A percentile compares a stretch with the other conserved stretches of the same genome.
Evolutionary conservation across 768 basidiomycete species (phyloP).

Genomic region (Leccinum ochraceum): DNA sequence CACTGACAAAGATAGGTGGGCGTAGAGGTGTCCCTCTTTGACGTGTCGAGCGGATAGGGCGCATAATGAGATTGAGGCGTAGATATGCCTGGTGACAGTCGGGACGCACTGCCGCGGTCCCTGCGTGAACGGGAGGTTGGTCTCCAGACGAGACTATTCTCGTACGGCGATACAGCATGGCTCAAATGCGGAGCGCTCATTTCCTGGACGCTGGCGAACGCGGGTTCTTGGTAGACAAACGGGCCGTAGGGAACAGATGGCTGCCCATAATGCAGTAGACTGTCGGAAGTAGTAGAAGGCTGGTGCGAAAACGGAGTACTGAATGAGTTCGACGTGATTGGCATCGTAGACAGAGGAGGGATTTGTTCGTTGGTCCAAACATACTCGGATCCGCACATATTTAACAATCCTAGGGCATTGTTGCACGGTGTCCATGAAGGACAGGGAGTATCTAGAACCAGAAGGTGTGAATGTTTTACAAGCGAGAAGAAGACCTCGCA

Average conservation of each 20-base stretch:
- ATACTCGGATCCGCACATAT: too few relatives aligned
- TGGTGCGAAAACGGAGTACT: not conserved
- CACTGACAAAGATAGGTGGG: conserved; percentile 13
- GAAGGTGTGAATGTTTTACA: too few relatives aligned
- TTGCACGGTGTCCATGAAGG: too few relatives aligned
- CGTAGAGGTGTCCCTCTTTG: not conserved
- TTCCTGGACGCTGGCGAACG: not conserved
- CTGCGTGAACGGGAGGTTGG: not conserved
- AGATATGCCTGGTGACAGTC: not conserved
- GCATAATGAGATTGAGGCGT: not conserved
- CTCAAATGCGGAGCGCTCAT: too few relatives aligned
- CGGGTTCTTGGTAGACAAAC: not conserved
- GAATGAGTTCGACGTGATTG: not conserved
- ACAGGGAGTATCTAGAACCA: too few relatives aligned
- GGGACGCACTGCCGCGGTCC: not conserved
- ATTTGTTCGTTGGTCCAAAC: conserved; percentile 1
- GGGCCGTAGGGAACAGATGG: not conserved
- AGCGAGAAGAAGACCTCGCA: too few relatives aligned
- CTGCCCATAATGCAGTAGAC: not conserved
- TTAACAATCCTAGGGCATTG: too few relatives aligned
- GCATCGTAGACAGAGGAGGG: not conserved
- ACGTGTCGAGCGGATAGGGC: conserved; percentile 10
- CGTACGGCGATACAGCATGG: not conserved
- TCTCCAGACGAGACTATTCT: not conserved
- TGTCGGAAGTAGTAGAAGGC: not conserved